Evolutionary conservation across 768 basidiomycete genomes (phyloP), one percentile per base, ranked within the genome.

Genomic region (Exsudoporus frostii): DNA sequence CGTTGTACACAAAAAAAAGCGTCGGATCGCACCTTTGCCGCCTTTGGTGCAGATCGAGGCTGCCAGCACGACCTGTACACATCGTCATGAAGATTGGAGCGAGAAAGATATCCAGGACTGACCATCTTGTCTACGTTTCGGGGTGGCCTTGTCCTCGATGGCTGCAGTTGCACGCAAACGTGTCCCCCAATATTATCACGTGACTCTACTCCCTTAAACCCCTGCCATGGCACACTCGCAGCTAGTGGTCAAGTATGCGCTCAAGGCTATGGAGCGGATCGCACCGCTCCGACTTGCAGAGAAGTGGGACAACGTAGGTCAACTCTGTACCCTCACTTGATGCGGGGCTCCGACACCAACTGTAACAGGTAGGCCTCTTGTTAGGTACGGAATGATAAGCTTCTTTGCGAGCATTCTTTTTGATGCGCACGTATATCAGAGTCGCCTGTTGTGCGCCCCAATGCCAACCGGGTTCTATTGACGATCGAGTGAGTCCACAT

Each of bases 31-130:
- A 90, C 92, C 86, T 80, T 95, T 94, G 13, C 93, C 94, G 65
- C 84, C 89, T 72, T 93, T 94, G 45, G 92, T 93, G 71, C 92
- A 93, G 82, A 97, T 92, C 58, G 91, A 93, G 29, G 93, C 90
- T 62, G 93, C 93, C 60, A 96, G 78, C 52, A 96, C 92, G 60
- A 95, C 92, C 93, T 95, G 56, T 22, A 2, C 8, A 25, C 24
- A 37, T 54, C 30, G 11, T 33, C 33, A 19, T 55, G 38, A 67
- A 47, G n/a, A 53, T 4, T 2, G 6, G 33, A 27, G 17, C n/a
- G n/a, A 45, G 1, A 0, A 24, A 32, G 24, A 32, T 13, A 38
- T 24, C 15, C 4, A 10, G 5, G 7, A 64, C 65, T 43, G 50
- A 66, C 65, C 65, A 66, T 67, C 45, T 46, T 54, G 45, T 44